Conservation (phyloP, 352 stramenopile species). For the Pilasporangium apinafurcum region DNA sequence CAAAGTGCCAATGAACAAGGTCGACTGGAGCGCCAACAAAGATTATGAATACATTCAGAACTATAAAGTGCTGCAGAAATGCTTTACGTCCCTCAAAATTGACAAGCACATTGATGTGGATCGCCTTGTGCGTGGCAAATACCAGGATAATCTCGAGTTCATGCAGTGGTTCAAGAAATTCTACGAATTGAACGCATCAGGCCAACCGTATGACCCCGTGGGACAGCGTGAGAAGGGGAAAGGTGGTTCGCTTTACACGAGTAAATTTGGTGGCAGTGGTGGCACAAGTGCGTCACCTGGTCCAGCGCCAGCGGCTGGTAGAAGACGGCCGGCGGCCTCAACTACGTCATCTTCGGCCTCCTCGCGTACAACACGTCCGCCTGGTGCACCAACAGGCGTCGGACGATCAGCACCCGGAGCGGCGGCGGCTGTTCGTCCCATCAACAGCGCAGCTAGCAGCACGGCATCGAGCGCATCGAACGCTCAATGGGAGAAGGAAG, state of each 20-base stretch:
- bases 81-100: slow-evolving; percentile 95
- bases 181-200: slow-evolving; percentile 85
- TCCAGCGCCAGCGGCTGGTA: slow-evolving; percentile 20
- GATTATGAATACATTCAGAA: slow-evolving; percentile 99
- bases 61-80: slow-evolving; percentile 99
- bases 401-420: slow-evolving; percentile 11
- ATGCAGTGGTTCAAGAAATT: slow-evolving; percentile 98
- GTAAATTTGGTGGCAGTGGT: slow-evolving; percentile 46
- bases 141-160: slow-evolving; percentile 99
- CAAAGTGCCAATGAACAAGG: slow-evolving; percentile 94
- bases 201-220: slow-evolving; percentile 91
- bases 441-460: slow-evolving; percentile 5
- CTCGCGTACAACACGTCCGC: slow-evolving; percentile 25
- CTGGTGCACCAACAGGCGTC: slow-evolving; percentile 40
- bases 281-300: slow-evolving; percentile 12
- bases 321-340: slow-evolving; percentile 29
- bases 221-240: slow-evolving; percentile 92
- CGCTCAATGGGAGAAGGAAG: slow-evolving; percentile 54
- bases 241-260: slow-evolving; percentile 78
- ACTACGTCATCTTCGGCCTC: slow-evolving; percentile 15
- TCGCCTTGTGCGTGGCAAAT: slow-evolving; percentile 97
- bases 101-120: slow-evolving; percentile 97
- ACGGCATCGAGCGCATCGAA: slow-evolving; percentile 31
- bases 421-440: slow-evolving; percentile 6
- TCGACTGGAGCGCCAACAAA: slow-evolving; percentile 97